Evolutionary conservation across 306 rosid genomes (phyloP), one percentile per base, ranked within the genome.

Genomic region (Casuarina equisetifolia): DNA sequence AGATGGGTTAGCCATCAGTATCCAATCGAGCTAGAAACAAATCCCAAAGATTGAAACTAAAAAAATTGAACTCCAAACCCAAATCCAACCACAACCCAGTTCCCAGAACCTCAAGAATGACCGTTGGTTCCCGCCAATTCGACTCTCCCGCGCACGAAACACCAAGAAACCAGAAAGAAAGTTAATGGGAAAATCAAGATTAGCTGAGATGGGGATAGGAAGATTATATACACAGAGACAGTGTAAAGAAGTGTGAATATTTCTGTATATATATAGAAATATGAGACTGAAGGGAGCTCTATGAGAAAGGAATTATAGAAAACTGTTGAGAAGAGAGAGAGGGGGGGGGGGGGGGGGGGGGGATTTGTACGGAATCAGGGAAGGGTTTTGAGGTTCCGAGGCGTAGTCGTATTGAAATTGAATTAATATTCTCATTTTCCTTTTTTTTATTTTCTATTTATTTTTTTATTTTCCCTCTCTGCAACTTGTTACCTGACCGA

Each of bases 81-180:
- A 67, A 76, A 63, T 74, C 78, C 39, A n/a, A 72, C 7, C 74
- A 9, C 55, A 78, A 74, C 75, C 81, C 88, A 76, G 55, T 77
- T 55, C 71, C 63, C 76, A 51, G 66, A 76, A 69, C 77, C 82
- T 51, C 80, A 43, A 61, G 86, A 92, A 75, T 75, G 58, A 73
- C 80, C 69, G 88, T 84, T 74, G 43, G 62, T 85, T 90, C 97
- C 92, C 97, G 92, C 98, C 98, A 90, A 92, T 82, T 82, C 38
- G 68, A 62, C 68, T 62, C 44, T 55, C 80, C 82, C 53, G 52
- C 79, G 32, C 53, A 78, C 69, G 76, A 79, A 38, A 50, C 40
- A 62, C 59, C 55, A 44, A 52, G 54, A 76, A 79, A 44, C 74
- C 76, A 68, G 55, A 38, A 20, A 42, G 69, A 78, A 36, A 32